Conservation (phyloP, 2,329 filamentous ascomycete genomes). For the Verticillium alfalfae region DNA sequence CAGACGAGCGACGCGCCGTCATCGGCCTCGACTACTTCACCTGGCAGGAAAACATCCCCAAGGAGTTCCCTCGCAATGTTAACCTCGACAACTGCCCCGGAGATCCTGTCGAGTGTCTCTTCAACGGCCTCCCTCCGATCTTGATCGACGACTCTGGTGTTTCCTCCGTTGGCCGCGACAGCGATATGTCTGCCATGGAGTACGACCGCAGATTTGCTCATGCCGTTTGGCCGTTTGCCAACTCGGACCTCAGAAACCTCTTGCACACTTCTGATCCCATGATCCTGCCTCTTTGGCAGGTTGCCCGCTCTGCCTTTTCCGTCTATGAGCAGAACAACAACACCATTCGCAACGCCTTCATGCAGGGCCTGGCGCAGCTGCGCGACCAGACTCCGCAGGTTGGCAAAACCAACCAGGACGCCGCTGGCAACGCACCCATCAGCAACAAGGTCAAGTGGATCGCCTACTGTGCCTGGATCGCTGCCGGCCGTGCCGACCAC, state of each 20-base stretch:
- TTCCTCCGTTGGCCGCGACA: neutral
- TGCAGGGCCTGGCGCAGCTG: slow-evolving; percentile 6
- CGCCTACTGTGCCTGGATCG: slow-evolving; percentile 5
- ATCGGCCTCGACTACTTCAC: slow-evolving; percentile 4
- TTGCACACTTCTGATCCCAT: neutral
- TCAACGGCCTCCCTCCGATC: slow-evolving; percentile 1
- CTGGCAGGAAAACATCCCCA: slow-evolving; percentile 5
- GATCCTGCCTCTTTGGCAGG: slow-evolving; percentile 6
- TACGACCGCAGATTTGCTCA: neutral
- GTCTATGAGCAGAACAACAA: slow-evolving; percentile 4
- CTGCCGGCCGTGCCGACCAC: slow-evolving; percentile 5
- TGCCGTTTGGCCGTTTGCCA: slow-evolving; percentile 10
- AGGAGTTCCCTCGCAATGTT: slow-evolving; percentile 1
- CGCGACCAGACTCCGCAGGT: neutral
- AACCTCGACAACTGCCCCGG: slow-evolving; percentile 5
- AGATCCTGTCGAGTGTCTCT: slow-evolving; percentile 6
- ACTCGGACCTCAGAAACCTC: slow-evolving; percentile 5
- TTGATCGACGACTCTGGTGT: neutral
- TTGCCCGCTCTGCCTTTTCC: slow-evolving; percentile 6
- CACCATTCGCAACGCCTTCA: slow-evolving; percentile 6
- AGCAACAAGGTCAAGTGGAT: neutral
- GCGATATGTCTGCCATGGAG: neutral
- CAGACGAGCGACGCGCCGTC: neutral
- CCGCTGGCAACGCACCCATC: neutral
- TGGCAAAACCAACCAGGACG: neutral